These are phyloP conservation scores for Teratosphaeriaceae sp. DNA, from an alignment of 2,329 filamentous ascomycete genomes.

Conservation along the genomic window DNA sequence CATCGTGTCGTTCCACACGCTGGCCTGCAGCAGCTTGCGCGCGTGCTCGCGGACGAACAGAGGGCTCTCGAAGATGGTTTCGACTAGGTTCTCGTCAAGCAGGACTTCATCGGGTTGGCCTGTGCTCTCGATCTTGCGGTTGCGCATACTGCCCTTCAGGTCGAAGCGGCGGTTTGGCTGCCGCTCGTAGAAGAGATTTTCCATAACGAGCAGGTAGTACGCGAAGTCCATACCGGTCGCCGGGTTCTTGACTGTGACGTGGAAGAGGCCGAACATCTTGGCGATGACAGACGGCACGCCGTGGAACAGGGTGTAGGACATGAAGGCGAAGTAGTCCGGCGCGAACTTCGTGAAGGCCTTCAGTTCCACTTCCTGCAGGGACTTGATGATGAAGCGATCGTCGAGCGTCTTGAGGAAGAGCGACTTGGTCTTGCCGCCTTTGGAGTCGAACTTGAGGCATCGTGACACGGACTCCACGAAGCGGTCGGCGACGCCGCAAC, in stretches of 20 bases:
- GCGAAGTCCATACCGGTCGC: constrained; percentile 88
- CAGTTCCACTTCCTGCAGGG: constrained; percentile 82
- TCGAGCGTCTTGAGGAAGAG: constrained; percentile 96
- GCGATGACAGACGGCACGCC: constrained; percentile 90
- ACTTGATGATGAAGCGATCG: constrained; percentile 88
- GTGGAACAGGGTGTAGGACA: constrained; percentile 93
- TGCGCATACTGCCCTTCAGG: constrained; percentile 96
- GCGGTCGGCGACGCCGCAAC: constrained; percentile 87
- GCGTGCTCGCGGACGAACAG: constrained; percentile 93
- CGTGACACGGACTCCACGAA: constrained; percentile 93
- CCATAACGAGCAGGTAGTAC: constrained; percentile 89
- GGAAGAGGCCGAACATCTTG: constrained; percentile 98
- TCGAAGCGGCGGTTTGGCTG: constrained; percentile 76
- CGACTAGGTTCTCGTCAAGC: constrained; percentile 96
- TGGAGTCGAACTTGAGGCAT: constrained; percentile 96
- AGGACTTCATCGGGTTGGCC: constrained; percentile 95
- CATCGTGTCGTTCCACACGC: constrained; percentile 95
- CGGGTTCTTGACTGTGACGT: constrained; percentile 94
- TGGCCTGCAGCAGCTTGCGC: constrained; percentile 84
- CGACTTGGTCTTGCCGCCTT: constrained; percentile 95
- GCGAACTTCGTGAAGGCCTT: constrained; percentile 92
- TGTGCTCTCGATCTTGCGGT: constrained; percentile 92
- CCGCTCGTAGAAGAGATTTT: constrained; percentile 96
- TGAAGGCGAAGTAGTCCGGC: constrained; percentile 94
- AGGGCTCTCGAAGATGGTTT: constrained; percentile 96